These are phyloP conservation scores for Jasminum sambac DNA, from an alignment of 257 asterid species.

Conservation along the genomic window DNA sequence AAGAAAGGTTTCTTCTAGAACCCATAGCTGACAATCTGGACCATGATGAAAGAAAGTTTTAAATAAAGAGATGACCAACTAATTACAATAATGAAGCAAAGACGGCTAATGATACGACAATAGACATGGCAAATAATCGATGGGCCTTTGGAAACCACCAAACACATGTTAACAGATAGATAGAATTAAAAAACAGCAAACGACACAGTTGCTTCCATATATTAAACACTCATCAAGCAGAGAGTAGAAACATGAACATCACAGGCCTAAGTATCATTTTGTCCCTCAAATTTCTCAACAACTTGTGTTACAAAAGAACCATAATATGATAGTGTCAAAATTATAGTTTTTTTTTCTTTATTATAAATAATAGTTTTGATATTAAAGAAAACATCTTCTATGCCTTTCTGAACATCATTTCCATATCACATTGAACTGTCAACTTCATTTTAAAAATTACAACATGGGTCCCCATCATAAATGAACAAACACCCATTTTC, in stretches of 20 bases:
- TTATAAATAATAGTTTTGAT: not conserved
- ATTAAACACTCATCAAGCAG: not conserved
- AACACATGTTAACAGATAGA: conserved; percentile 4
- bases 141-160: conserved; percentile 8
- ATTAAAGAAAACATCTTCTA: not conserved
- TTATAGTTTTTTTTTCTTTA: too few species aligned
- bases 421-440: not conserved
- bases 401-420: not conserved
- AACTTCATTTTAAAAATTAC: not conserved
- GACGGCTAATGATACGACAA: conserved; percentile 25
- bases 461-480: not conserved
- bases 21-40: too few species aligned
- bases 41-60: conserved; percentile 1
- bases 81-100: not conserved
- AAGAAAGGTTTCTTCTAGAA: too few species aligned
- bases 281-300: not conserved
- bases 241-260: not conserved
- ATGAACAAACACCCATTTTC: not conserved
- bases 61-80: conserved; percentile 22
- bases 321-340: not conserved
- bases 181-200: not conserved
- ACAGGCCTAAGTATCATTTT: not conserved
- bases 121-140: not conserved
- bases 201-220: not conserved
- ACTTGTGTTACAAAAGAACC: not conserved